Base-by-base conservation (phyloP, 768 basidiomycete species). In the Lactarius pseudohatsudake region DNA sequence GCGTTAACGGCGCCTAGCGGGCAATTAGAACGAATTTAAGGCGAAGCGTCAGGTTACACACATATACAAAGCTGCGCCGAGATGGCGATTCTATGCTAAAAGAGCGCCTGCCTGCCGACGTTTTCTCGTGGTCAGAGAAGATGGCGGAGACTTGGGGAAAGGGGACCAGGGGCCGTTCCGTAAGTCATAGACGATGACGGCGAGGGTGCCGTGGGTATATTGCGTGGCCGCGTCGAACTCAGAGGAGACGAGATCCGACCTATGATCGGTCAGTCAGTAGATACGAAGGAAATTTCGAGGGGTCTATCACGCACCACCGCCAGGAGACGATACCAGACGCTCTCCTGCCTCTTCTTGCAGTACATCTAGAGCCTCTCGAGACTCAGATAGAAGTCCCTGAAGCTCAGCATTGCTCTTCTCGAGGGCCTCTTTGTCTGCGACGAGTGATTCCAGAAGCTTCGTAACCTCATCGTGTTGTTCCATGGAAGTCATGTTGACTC, bases 371-470 rank as follows among this genome's bases (percentile, higher is more conserved):
- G 95, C 91, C 72, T 96, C 93, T 32, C 92, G 84, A 1, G 90
- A 82, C 59, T 93, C 90, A 2, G 84, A 76, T 8, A 98, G 79
- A 10, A 94, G 76, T 57, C 82, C 83, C 65, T 91, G 89, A 57
- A 96, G 77, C 72, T 96, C 92, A 8, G 84, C 82, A 65, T 91
- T 93, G 72, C 94, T 92, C 22, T 85, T 86, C 75, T 91, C 92
- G 61, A 96, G 77, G 30, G 81, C 81, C 70, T 95, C 91, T 71
- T 94, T 96, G 72, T 92, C 91, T 40, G 87, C 85, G 9, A 95
- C 93, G 36, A 96, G 80, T n/a, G 88, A 86, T 74, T 94, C 92
- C 16, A 97, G 78, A 15, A 94, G 86, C 62, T 81, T 79, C 40
- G 82, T 86, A 20, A 92, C 77, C 71, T 91, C 89, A 18, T 82